Evolutionary conservation across 192 early-diverging fungal genomes (phyloP).

Genomic region (Phycomyces blakesleeanus): DNA sequence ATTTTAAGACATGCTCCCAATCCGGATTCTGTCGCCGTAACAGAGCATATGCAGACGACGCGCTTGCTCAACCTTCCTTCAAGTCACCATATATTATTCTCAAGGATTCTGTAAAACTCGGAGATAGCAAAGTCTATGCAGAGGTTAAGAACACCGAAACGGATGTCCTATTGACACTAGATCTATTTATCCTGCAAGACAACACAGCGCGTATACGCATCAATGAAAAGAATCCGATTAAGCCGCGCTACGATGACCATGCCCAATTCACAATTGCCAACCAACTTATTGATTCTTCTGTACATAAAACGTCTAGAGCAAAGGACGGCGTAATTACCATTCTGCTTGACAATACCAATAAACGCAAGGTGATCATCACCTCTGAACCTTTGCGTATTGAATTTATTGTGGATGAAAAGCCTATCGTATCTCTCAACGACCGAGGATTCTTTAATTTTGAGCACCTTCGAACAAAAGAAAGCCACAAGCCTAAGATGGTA

Average conservation of each 20-base stretch:
- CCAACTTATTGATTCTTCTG: constrained; percentile 22
- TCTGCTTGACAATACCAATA: constrained; percentile 33
- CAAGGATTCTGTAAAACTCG: constrained; percentile 51
- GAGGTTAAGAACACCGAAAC: constrained; percentile 53
- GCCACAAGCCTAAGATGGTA: constrained; percentile 39
- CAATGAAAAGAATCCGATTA: constrained; percentile 63
- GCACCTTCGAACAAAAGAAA: constrained; percentile 57
- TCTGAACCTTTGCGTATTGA: constrained; percentile 60
- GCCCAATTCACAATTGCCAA: constrained; percentile 52
- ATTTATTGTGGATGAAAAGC: constrained; percentile 48
- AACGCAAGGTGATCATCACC: constrained; percentile 44
- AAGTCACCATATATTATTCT: constrained; percentile 63
- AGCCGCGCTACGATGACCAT: constrained; percentile 67
- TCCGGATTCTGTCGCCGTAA: constrained; percentile 88
- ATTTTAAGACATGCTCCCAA: constrained; percentile 90
- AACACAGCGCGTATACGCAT: constrained; percentile 57
- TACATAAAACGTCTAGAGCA: constrained; percentile 13
- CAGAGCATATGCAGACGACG: constrained; percentile 73
- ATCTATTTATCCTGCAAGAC: constrained; percentile 52
- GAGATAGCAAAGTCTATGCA: constrained; percentile 37
- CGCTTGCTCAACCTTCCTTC: constrained; percentile 19
- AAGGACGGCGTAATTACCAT: constrained; percentile 33
- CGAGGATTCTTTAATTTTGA: constrained; percentile 84
- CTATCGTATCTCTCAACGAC: constrained; percentile 76
- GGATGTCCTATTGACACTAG: constrained; percentile 38